Evolutionary conservation across 2,329 filamentous ascomycete genomes (phyloP), one percentile per base, ranked within the genome.

Genomic region (Sclerotinia trifoliorum): DNA sequence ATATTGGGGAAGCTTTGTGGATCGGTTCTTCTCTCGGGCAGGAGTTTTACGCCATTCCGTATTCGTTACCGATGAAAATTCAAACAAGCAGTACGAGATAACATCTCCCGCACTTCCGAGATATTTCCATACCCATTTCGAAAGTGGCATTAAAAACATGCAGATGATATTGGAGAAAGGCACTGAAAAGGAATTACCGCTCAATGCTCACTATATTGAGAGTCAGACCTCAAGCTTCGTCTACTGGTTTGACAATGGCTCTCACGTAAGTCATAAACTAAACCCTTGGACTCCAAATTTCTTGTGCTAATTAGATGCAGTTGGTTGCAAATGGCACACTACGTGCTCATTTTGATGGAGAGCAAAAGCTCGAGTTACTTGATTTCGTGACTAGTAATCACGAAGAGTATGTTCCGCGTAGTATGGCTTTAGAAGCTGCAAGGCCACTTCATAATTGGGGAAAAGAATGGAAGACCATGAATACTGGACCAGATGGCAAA

Each of bases 61-160:
- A 21, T 85, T 84, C 71, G 81, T 85, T 56, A 80, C 80, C 68
- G 86, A 88, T 56, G 84, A 87, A 57, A 80, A 80, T 48, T 83
- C 82, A 24, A 85, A 90, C 67, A 97, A 96, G 81, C 88, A 90
- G 75, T 97, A 94, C 75, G 94, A 97, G 77, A 93, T 98, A 61
- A 86, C 90, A 3, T 92, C 87, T 69, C 87, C 93, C 4, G 91
- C 91, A 0, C 83, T 99, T 57, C 88, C 94, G 46, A 88, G 94
- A 75, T 98, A 95, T 79, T 97, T 97, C 78, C 88, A 91, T 74
- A 94, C 92, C 0, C 90, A 96, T 75, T 97, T 95, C 77, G 89
- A 90, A 68, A 94, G 92, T 70, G 94, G 93, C 8, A 89, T 97
- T 67, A 90, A 87, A 73, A 92, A 89, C 66, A 92, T 98, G 74